phyloP scores from a whole-genome alignment of 805 yeast genomes.

The Saccharomycopsis fibuligera region DNA sequence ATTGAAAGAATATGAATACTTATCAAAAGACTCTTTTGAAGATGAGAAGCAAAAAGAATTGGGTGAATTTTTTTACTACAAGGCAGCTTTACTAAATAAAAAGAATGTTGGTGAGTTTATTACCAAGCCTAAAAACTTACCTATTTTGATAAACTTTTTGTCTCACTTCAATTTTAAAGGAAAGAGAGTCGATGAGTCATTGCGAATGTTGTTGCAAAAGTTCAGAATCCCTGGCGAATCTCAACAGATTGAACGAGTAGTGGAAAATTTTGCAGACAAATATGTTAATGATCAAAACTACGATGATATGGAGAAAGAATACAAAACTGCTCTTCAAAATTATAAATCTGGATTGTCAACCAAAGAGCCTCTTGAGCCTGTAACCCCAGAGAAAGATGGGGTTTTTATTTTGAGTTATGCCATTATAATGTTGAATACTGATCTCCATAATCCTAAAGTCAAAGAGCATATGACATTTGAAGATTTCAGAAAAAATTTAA shows the following conservation, averaged over 20 bases:
- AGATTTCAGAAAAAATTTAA: conserved; percentile 70
- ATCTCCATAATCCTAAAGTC: conserved; percentile 86
- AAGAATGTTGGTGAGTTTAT: conserved; percentile 80
- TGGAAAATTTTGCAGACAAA: conserved; percentile 78
- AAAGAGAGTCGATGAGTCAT: conserved; percentile 87
- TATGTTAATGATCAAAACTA: conserved; percentile 61
- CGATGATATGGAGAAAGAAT: conserved; percentile 22
- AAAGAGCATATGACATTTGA: conserved; percentile 86
- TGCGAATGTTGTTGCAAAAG: conserved; percentile 70
- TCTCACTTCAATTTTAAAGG: conserved; percentile 66
- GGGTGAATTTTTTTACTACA: conserved; percentile 69
- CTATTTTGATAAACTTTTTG: conserved; percentile 59
- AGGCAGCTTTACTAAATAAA: conserved; percentile 80
- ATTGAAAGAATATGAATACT: conserved; percentile 11
- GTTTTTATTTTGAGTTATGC: conserved; percentile 89
- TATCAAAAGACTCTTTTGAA: not conserved
- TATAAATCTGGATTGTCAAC: conserved; percentile 8
- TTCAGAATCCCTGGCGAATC: conserved; percentile 97
- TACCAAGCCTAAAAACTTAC: conserved; percentile 65
- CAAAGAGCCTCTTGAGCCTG: conserved; percentile 32
- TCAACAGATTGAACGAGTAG: conserved; percentile 89
- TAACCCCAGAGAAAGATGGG: conserved; percentile 75
- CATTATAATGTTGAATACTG: conserved; percentile 90
- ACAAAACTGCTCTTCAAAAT: conserved; percentile 18
- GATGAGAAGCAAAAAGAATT: conserved; percentile 37